phyloP scores from a whole-genome alignment of 805 yeast genomes.

The Candida vaughaniae region DNA sequence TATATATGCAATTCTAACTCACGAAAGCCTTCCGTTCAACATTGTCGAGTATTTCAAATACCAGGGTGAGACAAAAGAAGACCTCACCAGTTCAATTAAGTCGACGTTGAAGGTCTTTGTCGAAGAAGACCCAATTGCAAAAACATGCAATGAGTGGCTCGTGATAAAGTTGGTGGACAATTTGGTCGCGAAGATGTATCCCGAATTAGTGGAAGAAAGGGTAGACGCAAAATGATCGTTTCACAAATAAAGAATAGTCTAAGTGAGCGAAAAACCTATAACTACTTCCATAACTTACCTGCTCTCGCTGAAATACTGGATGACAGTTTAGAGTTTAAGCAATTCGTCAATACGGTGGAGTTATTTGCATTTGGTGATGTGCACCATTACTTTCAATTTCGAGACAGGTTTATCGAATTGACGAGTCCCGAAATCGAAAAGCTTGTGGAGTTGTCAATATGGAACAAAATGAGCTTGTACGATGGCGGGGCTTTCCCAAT shows the following conservation, averaged over 20 bases:
- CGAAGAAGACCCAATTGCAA: neutral
- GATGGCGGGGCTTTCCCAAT: slow-evolving; percentile 9
- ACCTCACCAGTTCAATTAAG: slow-evolving; percentile 15
- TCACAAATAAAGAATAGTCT: neutral
- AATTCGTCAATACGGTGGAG: slow-evolving; percentile 25
- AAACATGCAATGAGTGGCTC: slow-evolving; percentile 4
- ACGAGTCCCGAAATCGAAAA: slow-evolving; percentile 17
- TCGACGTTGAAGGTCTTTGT: slow-evolving; percentile 2
- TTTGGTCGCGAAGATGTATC: slow-evolving; percentile 19
- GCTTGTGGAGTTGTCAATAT: slow-evolving; percentile 28
- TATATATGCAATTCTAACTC: slow-evolving; percentile 13
- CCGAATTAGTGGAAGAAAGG: slow-evolving; percentile 16
- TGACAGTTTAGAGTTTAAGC: no score
- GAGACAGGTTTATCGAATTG: slow-evolving; percentile 15
- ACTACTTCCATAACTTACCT: no score
- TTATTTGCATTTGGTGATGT: slow-evolving; percentile 38
- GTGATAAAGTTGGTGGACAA: slow-evolving; percentile 20
- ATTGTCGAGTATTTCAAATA: slow-evolving; percentile 10
- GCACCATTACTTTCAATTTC: slow-evolving; percentile 21
- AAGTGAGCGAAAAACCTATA: neutral
- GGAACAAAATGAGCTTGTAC: slow-evolving; percentile 12
- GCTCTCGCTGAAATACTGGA: no score
- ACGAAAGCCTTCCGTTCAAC: slow-evolving; percentile 8
- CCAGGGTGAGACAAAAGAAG: slow-evolving; percentile 18
- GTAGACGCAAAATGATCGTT: neutral